phyloP scores from a whole-genome alignment of 768 basidiomycete genomes.

The Trametes punicea region DNA sequence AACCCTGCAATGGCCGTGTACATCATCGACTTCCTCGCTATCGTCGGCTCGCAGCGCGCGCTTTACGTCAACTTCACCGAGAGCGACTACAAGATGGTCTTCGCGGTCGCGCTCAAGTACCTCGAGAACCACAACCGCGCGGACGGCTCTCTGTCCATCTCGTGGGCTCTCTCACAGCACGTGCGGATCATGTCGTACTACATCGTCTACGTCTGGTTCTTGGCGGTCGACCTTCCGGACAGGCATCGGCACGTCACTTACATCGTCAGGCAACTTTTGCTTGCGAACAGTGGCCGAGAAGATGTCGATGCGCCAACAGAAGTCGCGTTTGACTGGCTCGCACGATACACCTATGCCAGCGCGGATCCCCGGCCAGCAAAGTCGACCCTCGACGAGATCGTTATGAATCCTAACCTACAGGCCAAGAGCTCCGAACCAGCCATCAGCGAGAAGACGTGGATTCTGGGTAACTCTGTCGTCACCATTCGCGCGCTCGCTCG shows the following conservation, averaged over 20 bases:
- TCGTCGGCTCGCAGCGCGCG: conserved; percentile 75
- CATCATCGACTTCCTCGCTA: conserved; percentile 86
- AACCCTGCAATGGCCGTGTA: conserved; percentile 93
- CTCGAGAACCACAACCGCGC: conserved; percentile 83
- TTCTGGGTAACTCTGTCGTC: conserved; percentile 79
- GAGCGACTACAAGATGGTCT: conserved; percentile 87
- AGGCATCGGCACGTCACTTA: conserved; percentile 78
- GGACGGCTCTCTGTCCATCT: conserved; percentile 55
- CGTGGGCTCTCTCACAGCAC: conserved; percentile 88
- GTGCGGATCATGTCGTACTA: conserved; percentile 88
- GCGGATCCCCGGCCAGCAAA: conserved; percentile 87
- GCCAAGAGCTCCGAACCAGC: conserved; percentile 36
- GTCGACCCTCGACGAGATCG: conserved; percentile 74
- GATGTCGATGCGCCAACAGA: conserved; percentile 87
- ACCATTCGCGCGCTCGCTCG: conserved; percentile 72
- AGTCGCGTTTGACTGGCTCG: conserved; percentile 97
- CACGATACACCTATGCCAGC: conserved; percentile 90
- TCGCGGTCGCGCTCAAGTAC: conserved; percentile 91
- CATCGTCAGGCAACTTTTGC: conserved; percentile 80
- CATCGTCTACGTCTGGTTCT: conserved; percentile 93
- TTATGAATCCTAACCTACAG: conserved; percentile 53
- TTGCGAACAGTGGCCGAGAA: conserved; percentile 75
- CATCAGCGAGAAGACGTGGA: conserved; percentile 73
- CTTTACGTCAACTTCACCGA: conserved; percentile 91
- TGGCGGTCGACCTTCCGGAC: conserved; percentile 79